phyloP scores from a whole-genome alignment of 345 rosid species.

The Camelina sativa region DNA sequence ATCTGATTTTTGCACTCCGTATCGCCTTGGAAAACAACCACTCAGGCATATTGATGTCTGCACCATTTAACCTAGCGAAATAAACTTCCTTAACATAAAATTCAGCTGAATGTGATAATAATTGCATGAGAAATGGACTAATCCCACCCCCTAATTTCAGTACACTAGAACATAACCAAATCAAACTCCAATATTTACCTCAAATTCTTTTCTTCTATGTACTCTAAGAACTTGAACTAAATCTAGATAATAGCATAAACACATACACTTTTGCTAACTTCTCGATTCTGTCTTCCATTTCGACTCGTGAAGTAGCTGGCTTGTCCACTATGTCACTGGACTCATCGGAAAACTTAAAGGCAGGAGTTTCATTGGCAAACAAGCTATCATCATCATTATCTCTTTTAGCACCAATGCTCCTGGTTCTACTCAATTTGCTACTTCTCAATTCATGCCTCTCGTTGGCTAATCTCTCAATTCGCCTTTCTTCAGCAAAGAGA shows the following conservation, averaged over 20 bases:
- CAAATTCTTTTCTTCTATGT: not conserved
- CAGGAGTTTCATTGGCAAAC: constrained; percentile 66
- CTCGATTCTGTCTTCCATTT: constrained; percentile 88
- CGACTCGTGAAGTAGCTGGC: constrained; percentile 57
- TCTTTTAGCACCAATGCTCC: constrained; percentile 35
- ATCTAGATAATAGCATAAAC: constrained; percentile 26
- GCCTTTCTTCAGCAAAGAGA: constrained; percentile 42
- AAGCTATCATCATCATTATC: constrained; percentile 46
- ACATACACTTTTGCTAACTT: constrained; percentile 71
- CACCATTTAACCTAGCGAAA: constrained; percentile 92
- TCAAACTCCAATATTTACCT: not conserved
- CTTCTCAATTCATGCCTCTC: constrained; percentile 36
- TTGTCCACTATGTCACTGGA: constrained; percentile 53
- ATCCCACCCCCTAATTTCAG: constrained; percentile 1
- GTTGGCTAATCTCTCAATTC: constrained; percentile 34
- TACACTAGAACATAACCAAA: constrained; percentile 16
- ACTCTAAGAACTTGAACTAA: constrained; percentile 10
- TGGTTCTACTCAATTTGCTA: constrained; percentile 36
- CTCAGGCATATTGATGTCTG: constrained; percentile 90
- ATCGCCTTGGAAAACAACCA: constrained; percentile 94
- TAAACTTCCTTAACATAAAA: constrained; percentile 51
- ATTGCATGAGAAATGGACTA: constrained; percentile 3
- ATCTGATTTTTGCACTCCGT: constrained; percentile 83
- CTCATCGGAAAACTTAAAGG: constrained; percentile 65
- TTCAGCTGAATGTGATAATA: constrained; percentile 27